Percentiles rank a stretch among this genome's conserved stretches.
Conservation (phyloP, 352 stramenopile species). For the Globisporangium nodosum region DNA sequence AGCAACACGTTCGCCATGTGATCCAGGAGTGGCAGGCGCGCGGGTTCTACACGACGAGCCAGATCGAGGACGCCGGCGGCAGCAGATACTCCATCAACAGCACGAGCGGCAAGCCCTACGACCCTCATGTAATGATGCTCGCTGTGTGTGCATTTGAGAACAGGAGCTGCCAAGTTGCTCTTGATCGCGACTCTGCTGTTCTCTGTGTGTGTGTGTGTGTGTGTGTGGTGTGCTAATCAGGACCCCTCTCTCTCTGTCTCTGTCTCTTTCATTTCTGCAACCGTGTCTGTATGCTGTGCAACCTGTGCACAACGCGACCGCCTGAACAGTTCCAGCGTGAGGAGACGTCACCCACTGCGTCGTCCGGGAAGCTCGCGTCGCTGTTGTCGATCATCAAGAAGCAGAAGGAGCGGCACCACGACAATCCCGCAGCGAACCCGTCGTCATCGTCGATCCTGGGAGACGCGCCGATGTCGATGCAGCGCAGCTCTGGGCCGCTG, state of each 20-base stretch:
- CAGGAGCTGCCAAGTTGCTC: too few species aligned
- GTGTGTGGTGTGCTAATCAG: not conserved
- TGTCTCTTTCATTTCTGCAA: not conserved
- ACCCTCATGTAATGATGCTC: slow-evolving; percentile 7
- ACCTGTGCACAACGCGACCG: slow-evolving; percentile 6
- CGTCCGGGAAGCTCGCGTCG: slow-evolving; percentile 58
- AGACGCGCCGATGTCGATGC: not conserved
- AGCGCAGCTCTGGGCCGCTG: slow-evolving; percentile 1
- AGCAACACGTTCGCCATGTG: slow-evolving; percentile 61
- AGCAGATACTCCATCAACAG: slow-evolving; percentile 24
- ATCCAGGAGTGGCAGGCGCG: slow-evolving; percentile 77
- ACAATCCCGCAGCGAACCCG: slow-evolving; percentile 4
- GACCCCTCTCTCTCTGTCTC: not conserved
- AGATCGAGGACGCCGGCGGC: slow-evolving; percentile 65
- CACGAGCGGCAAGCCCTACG: slow-evolving; percentile 4
- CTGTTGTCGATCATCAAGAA: slow-evolving; percentile 83
- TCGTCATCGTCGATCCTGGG: slow-evolving; percentile 2
- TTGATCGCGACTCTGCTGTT: too few species aligned
- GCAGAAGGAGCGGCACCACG: slow-evolving; percentile 53
- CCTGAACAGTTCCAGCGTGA: slow-evolving; percentile 14
- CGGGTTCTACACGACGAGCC: slow-evolving; percentile 51
- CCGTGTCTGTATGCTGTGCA: slow-evolving; percentile 2
- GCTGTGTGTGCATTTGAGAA: too few species aligned
- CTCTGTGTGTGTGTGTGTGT: not conserved
- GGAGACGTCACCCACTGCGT: slow-evolving; percentile 34